These are phyloP conservation scores for Naganishia sp. DNA, from an alignment of 1,284 basidiomycete genomes.

Conservation along the genomic window DNA sequence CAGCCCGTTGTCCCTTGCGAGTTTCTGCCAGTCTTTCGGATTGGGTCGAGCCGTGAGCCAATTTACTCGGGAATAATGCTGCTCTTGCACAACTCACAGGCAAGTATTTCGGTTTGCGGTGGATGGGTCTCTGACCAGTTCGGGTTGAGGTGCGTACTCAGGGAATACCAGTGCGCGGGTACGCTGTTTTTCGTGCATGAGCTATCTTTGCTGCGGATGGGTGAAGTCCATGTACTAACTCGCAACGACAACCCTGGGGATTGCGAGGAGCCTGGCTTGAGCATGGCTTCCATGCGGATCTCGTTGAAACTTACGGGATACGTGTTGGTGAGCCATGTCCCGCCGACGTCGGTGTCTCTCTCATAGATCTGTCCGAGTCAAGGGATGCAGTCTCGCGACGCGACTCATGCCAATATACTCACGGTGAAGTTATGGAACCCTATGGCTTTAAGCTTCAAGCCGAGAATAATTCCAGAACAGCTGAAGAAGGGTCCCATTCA, in stretches of 20 bases:
- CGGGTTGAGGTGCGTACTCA: slow-evolving; percentile 35
- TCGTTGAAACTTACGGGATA: slow-evolving; percentile 38
- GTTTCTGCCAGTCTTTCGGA: slow-evolving; percentile 30
- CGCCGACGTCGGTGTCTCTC: slow-evolving; percentile 40
- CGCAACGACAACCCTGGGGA: slow-evolving; percentile 43
- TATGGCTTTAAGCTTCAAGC: slow-evolving; percentile 35
- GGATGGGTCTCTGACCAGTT: slow-evolving; percentile 38
- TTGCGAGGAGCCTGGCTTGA: slow-evolving; percentile 2
- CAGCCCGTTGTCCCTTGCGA: slow-evolving; percentile 25
- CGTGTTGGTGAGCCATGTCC: slow-evolving; percentile 36
- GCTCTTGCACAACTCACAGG: slow-evolving; percentile 30
- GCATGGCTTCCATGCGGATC: slow-evolving; percentile 34
- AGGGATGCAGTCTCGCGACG: not conserved
- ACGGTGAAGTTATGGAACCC: slow-evolving; percentile 40
- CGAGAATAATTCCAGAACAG: slow-evolving; percentile 37
- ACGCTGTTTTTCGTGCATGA: slow-evolving; percentile 31
- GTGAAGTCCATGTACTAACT: slow-evolving; percentile 34
- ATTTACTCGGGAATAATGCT: not conserved
- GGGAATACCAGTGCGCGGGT: slow-evolving; percentile 36
- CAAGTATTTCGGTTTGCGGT: slow-evolving; percentile 35
- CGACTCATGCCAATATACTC: not conserved
- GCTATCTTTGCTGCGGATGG: not conserved
- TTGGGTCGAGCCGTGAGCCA: not conserved
- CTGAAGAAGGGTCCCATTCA: slow-evolving; percentile 19
- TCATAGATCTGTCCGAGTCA: slow-evolving; percentile 36